phyloP scores from a whole-genome alignment of 306 rosid species.

The Potentilla sterilis region DNA sequence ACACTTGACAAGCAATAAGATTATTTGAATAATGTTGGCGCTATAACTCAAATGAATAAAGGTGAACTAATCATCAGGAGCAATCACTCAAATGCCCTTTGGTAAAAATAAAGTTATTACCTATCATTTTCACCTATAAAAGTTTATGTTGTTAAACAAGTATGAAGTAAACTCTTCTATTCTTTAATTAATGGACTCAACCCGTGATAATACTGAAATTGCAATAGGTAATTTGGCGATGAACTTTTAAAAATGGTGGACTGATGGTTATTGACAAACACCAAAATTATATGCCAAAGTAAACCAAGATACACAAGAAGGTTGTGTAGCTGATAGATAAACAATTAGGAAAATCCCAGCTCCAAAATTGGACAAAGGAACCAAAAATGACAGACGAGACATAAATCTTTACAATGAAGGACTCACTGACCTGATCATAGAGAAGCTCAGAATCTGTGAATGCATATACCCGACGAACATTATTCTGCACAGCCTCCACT shows the following conservation, averaged over 20 bases:
- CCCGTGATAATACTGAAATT: neutral
- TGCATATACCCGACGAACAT: constrained; percentile 57
- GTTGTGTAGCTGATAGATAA: neutral
- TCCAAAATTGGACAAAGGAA: neutral
- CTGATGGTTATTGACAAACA: neutral
- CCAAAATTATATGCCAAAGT: neutral
- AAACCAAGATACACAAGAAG: neutral
- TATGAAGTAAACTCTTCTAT: neutral
- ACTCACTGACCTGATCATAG: constrained; percentile 58
- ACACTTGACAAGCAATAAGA: constrained; percentile 13
- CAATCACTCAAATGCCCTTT: neutral
- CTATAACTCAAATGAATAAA: neutral
- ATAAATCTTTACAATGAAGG: constrained; percentile 8
- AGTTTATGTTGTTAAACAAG: neutral
- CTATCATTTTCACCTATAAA: neutral
- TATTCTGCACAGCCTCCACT: constrained; percentile 56
- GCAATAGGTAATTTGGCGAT: neutral
- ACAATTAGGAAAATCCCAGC: neutral
- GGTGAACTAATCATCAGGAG: neutral
- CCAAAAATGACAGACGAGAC: constrained; percentile 1
- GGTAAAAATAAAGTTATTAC: neutral
- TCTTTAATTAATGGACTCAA: neutral
- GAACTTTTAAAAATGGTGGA: neutral
- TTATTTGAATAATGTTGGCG: neutral
- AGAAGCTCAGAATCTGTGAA: constrained; percentile 78